Evolutionary conservation across 257 asterid species (phyloP), one percentile per base, ranked within the genome.

Genomic region (Solanum megistacrolobum): DNA sequence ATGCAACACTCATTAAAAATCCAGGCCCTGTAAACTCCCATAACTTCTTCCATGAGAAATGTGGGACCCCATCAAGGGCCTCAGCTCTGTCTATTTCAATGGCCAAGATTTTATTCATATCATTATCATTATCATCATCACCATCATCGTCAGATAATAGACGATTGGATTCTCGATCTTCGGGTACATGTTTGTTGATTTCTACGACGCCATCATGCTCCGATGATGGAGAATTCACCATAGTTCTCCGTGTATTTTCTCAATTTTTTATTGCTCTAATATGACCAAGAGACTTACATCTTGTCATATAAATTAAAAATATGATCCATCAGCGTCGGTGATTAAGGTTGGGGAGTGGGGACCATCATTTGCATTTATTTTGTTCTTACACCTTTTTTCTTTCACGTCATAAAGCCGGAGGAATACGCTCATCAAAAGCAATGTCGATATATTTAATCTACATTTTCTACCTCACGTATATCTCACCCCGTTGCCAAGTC

Each of bases 1-100:
- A 94, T 31, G 98, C 98, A 8, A 93, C 92, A 91, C 98, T 94
- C 98, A 94, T 94, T 18, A 94, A 89, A 65, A 93, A 93, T 0
- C 98, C 98, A 3, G 98, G 98, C 5, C 98, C 98, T 16, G 95
- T 93, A 89, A 94, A 94, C 91, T 92, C 91, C 96, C 95, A 94
- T 23, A 94, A 91, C 92, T 93, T 94, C 84, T 87, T 91, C 98
- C 96, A 94, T 0, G 98, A 94, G 78, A 95, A 95, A 2, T 96
- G 94, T 0, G 95, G 95, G 23, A 92, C 93, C 4, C 76, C 84
- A 31, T 88, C 62, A 85, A 90, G 90, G 27, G 90, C 91, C 7
- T 93, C 89, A 66, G 48, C 52, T 12, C 74, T 90, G 20, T 92
- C 94, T 87, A 92, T 90, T 87, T 94, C 94, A 58, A 92, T 76